phyloP scores from a whole-genome alignment of 169 alveolate species.

The Besnoitia besnoiti region DNA sequence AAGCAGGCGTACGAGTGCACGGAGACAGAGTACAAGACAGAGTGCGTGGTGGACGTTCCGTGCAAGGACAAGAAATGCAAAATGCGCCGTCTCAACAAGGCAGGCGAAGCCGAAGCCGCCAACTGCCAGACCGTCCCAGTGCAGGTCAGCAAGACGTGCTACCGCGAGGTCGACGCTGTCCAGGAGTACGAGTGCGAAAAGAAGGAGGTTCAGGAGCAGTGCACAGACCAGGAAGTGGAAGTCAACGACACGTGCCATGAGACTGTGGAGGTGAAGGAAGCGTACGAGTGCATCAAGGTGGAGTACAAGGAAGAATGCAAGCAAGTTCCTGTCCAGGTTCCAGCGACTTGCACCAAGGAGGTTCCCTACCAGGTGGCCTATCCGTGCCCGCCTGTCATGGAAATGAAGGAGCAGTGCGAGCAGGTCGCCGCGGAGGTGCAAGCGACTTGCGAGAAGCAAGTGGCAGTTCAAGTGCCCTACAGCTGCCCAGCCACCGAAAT shows the following conservation, averaged over 20 bases:
- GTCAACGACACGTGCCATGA: slow-evolving; percentile 57
- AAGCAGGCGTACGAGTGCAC: slow-evolving; percentile 65
- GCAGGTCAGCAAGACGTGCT: slow-evolving; percentile 53
- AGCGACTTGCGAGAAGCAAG: slow-evolving; percentile 53
- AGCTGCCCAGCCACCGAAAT: slow-evolving; percentile 63
- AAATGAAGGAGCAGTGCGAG: slow-evolving; percentile 55
- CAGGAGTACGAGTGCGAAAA: slow-evolving; percentile 63
- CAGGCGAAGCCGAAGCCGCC: slow-evolving; percentile 29
- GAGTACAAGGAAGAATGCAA: slow-evolving; percentile 54
- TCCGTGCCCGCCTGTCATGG: slow-evolving; percentile 49
- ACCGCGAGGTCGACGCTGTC: slow-evolving; percentile 55
- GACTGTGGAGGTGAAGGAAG: slow-evolving; percentile 50
- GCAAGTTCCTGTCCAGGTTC: slow-evolving; percentile 60
- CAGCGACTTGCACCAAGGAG: slow-evolving; percentile 59
- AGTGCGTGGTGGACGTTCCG: slow-evolving; percentile 47
- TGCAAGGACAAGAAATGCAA: slow-evolving; percentile 65
- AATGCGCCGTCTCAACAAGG: slow-evolving; percentile 50
- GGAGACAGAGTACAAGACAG: slow-evolving; percentile 60
- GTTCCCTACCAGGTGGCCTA: slow-evolving; percentile 61
- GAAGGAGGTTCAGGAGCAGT: slow-evolving; percentile 54
- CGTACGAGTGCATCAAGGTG: slow-evolving; percentile 57
- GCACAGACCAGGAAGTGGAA: slow-evolving; percentile 59
- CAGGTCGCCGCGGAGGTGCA: slow-evolving; percentile 38
- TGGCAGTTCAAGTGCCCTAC: slow-evolving; percentile 54
- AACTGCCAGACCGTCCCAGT: slow-evolving; percentile 54